A percentile compares a stretch with the other conserved stretches of the same genome.
These are phyloP conservation scores for Gossypium bickii DNA, from an alignment of 345 rosid genomes.

Conservation along the genomic window DNA sequence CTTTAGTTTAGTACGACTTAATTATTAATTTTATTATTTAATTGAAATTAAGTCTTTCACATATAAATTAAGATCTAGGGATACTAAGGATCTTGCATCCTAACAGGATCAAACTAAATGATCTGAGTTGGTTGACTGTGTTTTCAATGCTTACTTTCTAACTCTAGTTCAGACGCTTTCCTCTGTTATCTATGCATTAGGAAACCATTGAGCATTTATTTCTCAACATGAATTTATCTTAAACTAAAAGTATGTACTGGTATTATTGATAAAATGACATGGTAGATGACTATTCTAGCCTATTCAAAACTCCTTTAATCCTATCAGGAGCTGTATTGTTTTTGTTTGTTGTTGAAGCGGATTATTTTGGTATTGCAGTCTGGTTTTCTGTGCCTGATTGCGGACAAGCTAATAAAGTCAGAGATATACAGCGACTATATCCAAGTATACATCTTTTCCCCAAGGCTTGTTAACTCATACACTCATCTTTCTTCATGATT, in stretches of 20 bases:
- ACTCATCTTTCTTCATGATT: neutral
- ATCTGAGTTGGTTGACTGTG: neutral
- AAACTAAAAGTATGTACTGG: neutral
- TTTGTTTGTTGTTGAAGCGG: neutral
- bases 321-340: neutral
- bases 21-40: neutral
- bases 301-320: neutral
- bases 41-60: neutral
- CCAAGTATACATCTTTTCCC: slow-evolving; percentile 49
- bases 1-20: neutral
- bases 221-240: neutral
- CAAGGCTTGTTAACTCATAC: neutral
- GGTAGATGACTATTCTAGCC: neutral
- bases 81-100: neutral
- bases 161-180: neutral
- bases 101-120: neutral
- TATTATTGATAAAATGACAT: neutral
- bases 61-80: neutral
- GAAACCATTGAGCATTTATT: neutral
- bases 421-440: slow-evolving; percentile 70
- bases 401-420: slow-evolving; percentile 49
- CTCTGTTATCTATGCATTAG: neutral
- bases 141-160: neutral
- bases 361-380: slow-evolving; percentile 43
- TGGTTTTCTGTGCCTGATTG: slow-evolving; percentile 59